Conservation (phyloP, 2,329 filamentous ascomycete species). For the Botryosphaeria dothidea region DNA sequence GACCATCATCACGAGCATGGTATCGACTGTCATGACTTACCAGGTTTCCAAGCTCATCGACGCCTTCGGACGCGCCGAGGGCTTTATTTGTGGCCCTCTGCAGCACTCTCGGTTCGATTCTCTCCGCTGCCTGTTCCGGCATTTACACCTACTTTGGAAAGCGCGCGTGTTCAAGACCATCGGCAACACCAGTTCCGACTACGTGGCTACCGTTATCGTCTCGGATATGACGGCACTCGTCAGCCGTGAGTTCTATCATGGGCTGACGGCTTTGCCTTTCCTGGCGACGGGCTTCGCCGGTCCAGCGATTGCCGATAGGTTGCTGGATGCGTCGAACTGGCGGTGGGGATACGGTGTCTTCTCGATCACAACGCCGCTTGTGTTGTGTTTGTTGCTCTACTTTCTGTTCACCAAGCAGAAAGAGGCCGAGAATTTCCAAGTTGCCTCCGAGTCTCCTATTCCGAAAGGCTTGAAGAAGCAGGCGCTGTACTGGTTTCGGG, state of each 20-base stretch:
- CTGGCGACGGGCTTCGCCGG: constrained; percentile 67
- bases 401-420: neutral
- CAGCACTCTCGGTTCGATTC: neutral
- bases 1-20: neutral
- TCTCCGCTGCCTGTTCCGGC: neutral
- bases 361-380: constrained; percentile 62
- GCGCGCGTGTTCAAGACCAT: neutral
- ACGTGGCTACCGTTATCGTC: constrained; percentile 64
- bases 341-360: constrained; percentile 70
- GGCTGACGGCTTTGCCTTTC: constrained; percentile 64
- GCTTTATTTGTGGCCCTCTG: neutral
- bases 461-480: neutral
- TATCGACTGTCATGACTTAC: neutral
- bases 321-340: constrained; percentile 58
- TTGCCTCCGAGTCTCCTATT: neutral
- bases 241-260: constrained; percentile 65
- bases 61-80: neutral
- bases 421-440: neutral
- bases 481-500: neutral
- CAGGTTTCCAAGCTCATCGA: neutral
- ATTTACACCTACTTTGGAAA: neutral
- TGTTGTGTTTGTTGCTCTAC: constrained; percentile 54
- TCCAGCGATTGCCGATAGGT: constrained; percentile 54
- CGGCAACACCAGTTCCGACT: constrained; percentile 31
- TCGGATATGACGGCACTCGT: constrained; percentile 68